Conservation (phyloP, 192 early-diverging fungal genomes). For the Piromyces sp. region DNA sequence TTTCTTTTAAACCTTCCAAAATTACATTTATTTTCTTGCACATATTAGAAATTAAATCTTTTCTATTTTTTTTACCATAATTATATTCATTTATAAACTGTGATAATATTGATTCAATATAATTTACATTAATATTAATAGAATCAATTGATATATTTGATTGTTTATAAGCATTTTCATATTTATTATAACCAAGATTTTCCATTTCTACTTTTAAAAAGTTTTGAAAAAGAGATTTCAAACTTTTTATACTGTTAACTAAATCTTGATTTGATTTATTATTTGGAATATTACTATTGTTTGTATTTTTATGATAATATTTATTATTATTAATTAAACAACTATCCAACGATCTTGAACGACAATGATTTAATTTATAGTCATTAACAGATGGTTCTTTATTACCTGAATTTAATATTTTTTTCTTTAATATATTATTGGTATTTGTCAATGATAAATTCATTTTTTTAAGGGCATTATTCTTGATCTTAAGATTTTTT, state of each 20-base stretch:
- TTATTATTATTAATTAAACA: neutral
- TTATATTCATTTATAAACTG: neutral
- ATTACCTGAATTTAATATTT: neutral
- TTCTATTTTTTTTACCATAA: neutral
- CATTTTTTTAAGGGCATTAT: neutral
- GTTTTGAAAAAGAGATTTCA: neutral
- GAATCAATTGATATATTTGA: neutral
- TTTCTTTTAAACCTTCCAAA: neutral
- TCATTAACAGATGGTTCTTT: neutral
- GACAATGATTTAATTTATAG: neutral
- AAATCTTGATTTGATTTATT: neutral
- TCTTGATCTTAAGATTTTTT: neutral
- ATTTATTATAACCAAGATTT: neutral
- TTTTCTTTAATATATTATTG: neutral
- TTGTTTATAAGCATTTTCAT: neutral
- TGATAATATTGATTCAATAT: neutral
- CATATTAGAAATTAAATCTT: neutral
- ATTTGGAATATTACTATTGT: neutral
- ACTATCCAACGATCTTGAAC: neutral
- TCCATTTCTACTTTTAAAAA: neutral
- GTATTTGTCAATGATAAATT: neutral
- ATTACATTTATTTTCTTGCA: neutral
- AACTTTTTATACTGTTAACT: neutral
- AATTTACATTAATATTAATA: neutral
- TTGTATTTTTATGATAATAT: neutral